Evolutionary conservation across 2,329 filamentous ascomycete genomes (phyloP), one percentile per base, ranked within the genome.

Genomic region (Curvularia verruculosa): DNA sequence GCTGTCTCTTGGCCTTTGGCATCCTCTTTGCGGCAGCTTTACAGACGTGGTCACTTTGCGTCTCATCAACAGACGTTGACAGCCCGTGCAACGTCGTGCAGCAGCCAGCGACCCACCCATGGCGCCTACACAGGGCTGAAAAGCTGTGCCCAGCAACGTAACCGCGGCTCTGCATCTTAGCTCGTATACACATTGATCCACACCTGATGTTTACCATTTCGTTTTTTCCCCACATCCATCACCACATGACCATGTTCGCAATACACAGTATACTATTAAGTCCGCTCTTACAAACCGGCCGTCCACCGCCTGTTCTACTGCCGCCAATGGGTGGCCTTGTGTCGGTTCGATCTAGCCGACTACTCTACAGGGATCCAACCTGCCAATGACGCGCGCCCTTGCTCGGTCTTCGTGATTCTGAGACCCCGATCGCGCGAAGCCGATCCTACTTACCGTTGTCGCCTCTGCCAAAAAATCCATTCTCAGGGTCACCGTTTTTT

Each of bases 291-390:
- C 41, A 10, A 28, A n/a, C 15, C 37, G 13, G 10, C 5, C 15
- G 2, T 18, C 41, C 9, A 44, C 5, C 12, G 23, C 24, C 24
- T 26, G 3, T 31, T 15, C 29, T 19, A n/a, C 15, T n/a, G 15
- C 48, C 19, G 34, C 44, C 5, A 40, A 23, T 21, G 36, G 39
- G 34, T 45, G 31, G 23, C 19, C 15, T 28, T n/a, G 28, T 31
- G 31, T 19, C n/a, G 28, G 36, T 52, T 61, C 58, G 58, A 61
- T 61, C 58, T 53, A 37, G 43, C 40, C 24, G 21, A 19, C 15
- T 21, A 52, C 43, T 55, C 52, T 59, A 48, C 49, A 44, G 13
- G 29, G 50, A 40, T 52, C 34, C 18, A 21, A 37, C 53, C n/a
- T 43, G 56, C 58, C 24, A 36, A 50, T 50, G 46, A 55, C 52